Evolutionary conservation across 2,329 filamentous ascomycete genomes (phyloP).

Genomic region (Neobulgaria alba): DNA sequence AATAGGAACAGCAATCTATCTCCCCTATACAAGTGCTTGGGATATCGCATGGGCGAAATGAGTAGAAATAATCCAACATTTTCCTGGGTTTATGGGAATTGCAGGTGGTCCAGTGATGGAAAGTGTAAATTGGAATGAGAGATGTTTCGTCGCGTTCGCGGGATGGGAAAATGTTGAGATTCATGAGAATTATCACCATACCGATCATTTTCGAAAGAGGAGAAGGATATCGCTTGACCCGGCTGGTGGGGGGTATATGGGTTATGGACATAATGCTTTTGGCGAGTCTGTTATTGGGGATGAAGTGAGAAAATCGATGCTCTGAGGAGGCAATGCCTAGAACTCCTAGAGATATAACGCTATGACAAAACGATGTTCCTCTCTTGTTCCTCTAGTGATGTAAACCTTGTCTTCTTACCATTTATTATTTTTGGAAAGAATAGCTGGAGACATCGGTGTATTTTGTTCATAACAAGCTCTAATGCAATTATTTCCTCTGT

Average conservation of each 20-base stretch:
- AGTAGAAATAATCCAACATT: constrained; percentile 3
- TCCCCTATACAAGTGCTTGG: constrained; percentile 9
- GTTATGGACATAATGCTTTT: constrained; percentile 31
- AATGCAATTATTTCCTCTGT: too few relatives aligned
- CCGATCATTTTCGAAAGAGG: constrained; percentile 27
- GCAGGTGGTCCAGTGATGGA: constrained; percentile 30
- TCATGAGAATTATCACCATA: constrained; percentile 31
- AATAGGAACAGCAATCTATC: constrained; percentile 29
- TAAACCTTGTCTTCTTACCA: too few relatives aligned
- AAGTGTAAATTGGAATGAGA: constrained; percentile 22
- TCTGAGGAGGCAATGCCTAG: too few relatives aligned
- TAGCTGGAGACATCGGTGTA: too few relatives aligned
- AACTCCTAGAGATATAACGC: too few relatives aligned
- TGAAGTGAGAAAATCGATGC: too few relatives aligned
- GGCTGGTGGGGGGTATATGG: constrained; percentile 25
- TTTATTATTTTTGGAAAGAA: too few relatives aligned
- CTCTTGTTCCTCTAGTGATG: too few relatives aligned
- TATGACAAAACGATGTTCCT: too few relatives aligned
- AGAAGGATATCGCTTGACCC: constrained; percentile 22
- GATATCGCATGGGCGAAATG: constrained; percentile 11
- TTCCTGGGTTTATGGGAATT: constrained; percentile 27
- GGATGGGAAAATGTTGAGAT: constrained; percentile 30
- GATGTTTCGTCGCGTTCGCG: constrained; percentile 29
- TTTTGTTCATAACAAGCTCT: too few relatives aligned
- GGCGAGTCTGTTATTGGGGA: too few relatives aligned